Base-by-base conservation (phyloP, 306 rosid genomes). In the Trifolium repens region DNA sequence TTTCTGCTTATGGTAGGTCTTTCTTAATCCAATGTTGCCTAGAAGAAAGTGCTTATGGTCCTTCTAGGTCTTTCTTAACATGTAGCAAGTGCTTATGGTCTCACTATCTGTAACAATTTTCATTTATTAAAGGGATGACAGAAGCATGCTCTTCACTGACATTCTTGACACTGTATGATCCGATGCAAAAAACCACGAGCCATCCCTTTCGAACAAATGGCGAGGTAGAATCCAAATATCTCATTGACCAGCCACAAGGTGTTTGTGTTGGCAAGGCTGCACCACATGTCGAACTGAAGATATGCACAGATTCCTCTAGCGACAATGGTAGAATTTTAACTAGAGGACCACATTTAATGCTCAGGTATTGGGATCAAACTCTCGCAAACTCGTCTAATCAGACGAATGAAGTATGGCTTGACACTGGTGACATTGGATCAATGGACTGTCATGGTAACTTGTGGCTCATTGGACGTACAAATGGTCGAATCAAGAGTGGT, bases 241-340 rank as follows among this genome's bases (percentile, higher is more conserved):
- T 68, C 27, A 75, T 54, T 72, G 79, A 77, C 32, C 86, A 82
- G 71, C 79, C 79, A 46, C 88, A 79, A 79, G 99, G 99, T 44
- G 80, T 94, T 43, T 92, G 96, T 81, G 92, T 90, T 75, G 99
- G 99, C 82, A 94, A 90, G 89, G 89, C 96, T 69, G 96, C 99
- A 72, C 96, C 97, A 24, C 97, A 94, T 75, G 87, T 94, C 52
- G 97, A 94, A 79, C 66, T 92, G 11, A 92, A 82, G 81, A 83
- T 92, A 77, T 75, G 74, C 0, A 42, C 19, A 1, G 91, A 86
- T 71, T 85, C 50, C 42, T 67, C 89, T 67, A 79, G 88, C 63
- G 52, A 47, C 59, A 75, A 13, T 40, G 99, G 99, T 49, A 88
- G 82, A 71, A 92, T 94, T 80, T 86, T 94, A 79, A 92, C 97